Conservation (phyloP, 495 filamentous ascomycete genomes). For the Glonium stellatum region DNA sequence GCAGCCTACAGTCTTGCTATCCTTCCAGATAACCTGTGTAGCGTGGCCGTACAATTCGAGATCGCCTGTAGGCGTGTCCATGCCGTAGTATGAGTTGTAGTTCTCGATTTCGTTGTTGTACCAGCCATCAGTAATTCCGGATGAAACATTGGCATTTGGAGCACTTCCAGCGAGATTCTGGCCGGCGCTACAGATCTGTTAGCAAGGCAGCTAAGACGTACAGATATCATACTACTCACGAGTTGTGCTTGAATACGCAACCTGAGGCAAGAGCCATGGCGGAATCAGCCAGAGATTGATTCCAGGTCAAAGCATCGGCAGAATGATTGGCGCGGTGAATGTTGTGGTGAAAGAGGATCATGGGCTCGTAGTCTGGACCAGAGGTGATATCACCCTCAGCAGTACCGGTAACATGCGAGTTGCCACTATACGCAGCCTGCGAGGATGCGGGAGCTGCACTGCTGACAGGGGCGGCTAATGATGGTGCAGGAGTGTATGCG, state of each 20-base stretch:
- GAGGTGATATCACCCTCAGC: constrained; percentile 10
- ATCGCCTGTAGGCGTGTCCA: constrained; percentile 41
- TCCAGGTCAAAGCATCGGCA: constrained; percentile 56
- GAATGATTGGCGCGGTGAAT: constrained; percentile 79
- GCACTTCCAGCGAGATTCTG: constrained; percentile 69
- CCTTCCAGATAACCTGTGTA: constrained; percentile 84
- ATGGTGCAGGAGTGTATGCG: not conserved
- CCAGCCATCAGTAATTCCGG: constrained; percentile 67
- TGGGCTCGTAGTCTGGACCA: constrained; percentile 39
- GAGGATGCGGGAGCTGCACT: constrained; percentile 10
- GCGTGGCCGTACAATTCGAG: constrained; percentile 78
- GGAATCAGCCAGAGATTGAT: constrained; percentile 51
- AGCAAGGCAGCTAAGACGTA: constrained; percentile 11
- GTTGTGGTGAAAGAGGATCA: constrained; percentile 70
- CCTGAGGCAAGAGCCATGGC: constrained; percentile 45
- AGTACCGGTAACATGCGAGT: constrained; percentile 9
- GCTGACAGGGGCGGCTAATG: constrained; percentile 1
- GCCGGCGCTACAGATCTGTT: constrained; percentile 31
- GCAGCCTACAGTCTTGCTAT: constrained; percentile 66
- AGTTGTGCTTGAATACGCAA: constrained; percentile 70
- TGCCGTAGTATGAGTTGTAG: constrained; percentile 43
- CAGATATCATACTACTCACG: constrained; percentile 47
- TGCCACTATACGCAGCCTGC: constrained; percentile 2
- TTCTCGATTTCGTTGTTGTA: constrained; percentile 69
- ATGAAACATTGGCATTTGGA: constrained; percentile 45